Evolutionary conservation across 2,329 filamentous ascomycete species (phyloP), one percentile per base, ranked within the genome.

Genomic region (Nannizziopsis arthrosporioides): DNA sequence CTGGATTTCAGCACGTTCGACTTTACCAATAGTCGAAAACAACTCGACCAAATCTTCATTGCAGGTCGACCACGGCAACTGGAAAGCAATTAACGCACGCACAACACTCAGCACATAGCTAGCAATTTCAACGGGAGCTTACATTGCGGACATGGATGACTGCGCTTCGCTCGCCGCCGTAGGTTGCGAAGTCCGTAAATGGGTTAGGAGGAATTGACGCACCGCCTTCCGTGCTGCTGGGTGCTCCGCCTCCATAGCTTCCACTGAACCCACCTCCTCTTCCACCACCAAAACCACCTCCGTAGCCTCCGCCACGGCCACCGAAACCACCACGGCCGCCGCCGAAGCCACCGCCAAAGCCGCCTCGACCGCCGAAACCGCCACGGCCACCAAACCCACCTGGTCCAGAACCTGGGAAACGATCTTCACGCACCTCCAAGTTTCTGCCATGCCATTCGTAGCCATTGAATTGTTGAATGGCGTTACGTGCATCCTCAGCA

Each of bases 1-100:
- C 68, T 98, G 92, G 49, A 98, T 96, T 70, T 98, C 92, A n/a
- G 92, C 92, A 60, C 92, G 88, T 61, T 95, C 88, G 51, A 98
- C 92, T 67, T 94, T 94, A 55, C 92, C 92, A 61, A 98, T 98
- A 9, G 92, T 98, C 14, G 85, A 89, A 73, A 98, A 98, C 15
- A 98, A 77, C 65, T 98, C 92, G 49, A 96, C 80, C 19, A 98
- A 74, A 66, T 98, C 92, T 54, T 98, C 92, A 63, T 98, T 96
- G 73, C 89, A 95, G 12, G 92, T 98, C 22, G 92, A 96, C 92
- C 92, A 98, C 10, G 92, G 92, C 54, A 98, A 79, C 89, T 94
- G 59, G 50, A 42, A 43, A 14, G 42, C 51, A 67, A 51, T 58
- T 60, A 53, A 60, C 56, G 50, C 46, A 61, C 49, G 62, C 53